These are phyloP conservation scores for Amanita rubescens DNA, from an alignment of 768 basidiomycete species.

Conservation along the genomic window DNA sequence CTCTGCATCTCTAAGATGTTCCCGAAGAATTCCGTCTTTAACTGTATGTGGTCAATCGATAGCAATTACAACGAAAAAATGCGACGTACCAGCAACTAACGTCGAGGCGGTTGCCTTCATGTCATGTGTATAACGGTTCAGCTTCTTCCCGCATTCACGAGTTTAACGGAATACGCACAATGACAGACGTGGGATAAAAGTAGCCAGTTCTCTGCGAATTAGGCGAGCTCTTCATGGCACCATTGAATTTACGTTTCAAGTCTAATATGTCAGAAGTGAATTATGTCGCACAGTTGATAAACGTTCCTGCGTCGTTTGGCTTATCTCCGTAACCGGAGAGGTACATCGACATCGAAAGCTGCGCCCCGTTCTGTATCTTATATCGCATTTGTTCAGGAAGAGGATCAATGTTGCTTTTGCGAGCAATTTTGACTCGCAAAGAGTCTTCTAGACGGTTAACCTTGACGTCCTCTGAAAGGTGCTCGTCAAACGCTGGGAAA, in stretches of 20 bases:
- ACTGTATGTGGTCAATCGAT: constrained; percentile 23
- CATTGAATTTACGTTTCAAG: constrained; percentile 37
- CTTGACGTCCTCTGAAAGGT: constrained; percentile 46
- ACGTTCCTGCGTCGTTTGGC: constrained; percentile 45
- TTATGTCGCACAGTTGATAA: constrained; percentile 46
- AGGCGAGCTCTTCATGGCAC: constrained; percentile 44
- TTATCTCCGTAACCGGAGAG: constrained; percentile 58
- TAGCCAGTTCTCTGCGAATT: constrained; percentile 41
- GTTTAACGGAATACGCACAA: constrained; percentile 30
- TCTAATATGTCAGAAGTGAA: constrained; percentile 22
- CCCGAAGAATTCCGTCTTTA: constrained; percentile 46
- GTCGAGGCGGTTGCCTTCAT: constrained; percentile 49
- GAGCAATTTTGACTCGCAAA: constrained; percentile 52
- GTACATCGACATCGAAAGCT: constrained; percentile 44
- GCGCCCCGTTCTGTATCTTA: constrained; percentile 43
- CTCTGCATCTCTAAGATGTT: constrained; percentile 41
- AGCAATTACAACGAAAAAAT: not conserved
- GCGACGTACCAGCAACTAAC: constrained; percentile 37
- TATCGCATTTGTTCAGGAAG: constrained; percentile 71
- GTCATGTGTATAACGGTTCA: constrained; percentile 29
- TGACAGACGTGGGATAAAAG: constrained; percentile 52
- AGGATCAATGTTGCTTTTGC: constrained; percentile 55
- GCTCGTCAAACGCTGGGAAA: constrained; percentile 33
- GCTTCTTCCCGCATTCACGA: not conserved
- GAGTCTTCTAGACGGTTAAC: constrained; percentile 72